A percentile compares a stretch with the other conserved stretches of the same genome.
Conservation (phyloP, 257 asterid species). For the Nyctanthes arbortristis region DNA sequence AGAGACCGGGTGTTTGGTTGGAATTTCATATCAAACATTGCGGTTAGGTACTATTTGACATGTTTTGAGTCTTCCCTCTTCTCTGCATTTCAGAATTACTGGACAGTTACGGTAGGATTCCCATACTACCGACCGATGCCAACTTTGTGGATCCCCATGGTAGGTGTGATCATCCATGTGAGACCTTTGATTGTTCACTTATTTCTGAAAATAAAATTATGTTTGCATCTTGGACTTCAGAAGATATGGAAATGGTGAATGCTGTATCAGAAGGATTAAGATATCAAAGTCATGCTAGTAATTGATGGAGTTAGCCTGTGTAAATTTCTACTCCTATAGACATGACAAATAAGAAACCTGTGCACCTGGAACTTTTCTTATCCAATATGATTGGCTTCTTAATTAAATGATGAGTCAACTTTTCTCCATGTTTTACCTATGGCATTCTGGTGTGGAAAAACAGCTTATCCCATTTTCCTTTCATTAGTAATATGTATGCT, state of each 20-base stretch:
- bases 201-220: constrained; percentile 16
- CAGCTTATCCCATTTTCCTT: background rate
- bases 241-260: constrained; percentile 55
- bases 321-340: constrained; percentile 24
- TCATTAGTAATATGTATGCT: background rate
- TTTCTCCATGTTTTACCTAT: background rate
- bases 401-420: background rate
- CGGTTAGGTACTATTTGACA: background rate
- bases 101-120: constrained; percentile 62
- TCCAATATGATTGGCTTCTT: background rate
- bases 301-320: constrained; percentile 38
- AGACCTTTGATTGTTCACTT: background rate
- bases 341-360: background rate
- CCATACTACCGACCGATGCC: constrained; percentile 49
- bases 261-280: constrained; percentile 51
- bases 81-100: constrained; percentile 52
- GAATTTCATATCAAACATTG: background rate
- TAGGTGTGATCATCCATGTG: constrained; percentile 35
- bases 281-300: constrained; percentile 50
- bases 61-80: constrained; percentile 14
- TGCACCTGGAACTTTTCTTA: background rate
- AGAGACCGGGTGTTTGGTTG: background rate
- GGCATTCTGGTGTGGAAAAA: background rate
- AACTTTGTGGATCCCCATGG: constrained; percentile 65
- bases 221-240: constrained; percentile 35